Conservation (phyloP, 2,329 filamentous ascomycete genomes). For the Fusarium gaditjirri region DNA sequence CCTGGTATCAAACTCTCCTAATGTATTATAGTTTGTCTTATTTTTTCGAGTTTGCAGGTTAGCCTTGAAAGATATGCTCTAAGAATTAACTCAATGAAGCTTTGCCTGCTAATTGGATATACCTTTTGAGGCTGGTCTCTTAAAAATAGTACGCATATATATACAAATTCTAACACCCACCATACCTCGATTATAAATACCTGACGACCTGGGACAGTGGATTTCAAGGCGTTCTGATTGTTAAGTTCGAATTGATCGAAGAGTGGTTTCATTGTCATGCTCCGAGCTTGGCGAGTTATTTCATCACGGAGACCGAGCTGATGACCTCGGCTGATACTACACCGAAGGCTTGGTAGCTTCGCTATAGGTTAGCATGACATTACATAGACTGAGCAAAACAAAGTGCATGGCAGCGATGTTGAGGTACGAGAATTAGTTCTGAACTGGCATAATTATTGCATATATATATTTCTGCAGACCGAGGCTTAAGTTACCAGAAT, state of each 20-base stretch:
- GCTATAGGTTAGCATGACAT: not conserved
- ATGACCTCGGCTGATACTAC: constrained; percentile 21
- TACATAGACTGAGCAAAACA: not conserved
- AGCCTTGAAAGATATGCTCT: too few relatives aligned
- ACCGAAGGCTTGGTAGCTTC: constrained; percentile 7
- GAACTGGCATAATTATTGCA: too few relatives aligned
- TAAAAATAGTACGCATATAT: not conserved
- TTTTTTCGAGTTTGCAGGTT: too few relatives aligned
- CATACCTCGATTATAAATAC: constrained; percentile 37
- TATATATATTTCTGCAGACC: too few relatives aligned
- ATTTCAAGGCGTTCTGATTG: constrained; percentile 31
- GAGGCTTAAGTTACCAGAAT: too few relatives aligned
- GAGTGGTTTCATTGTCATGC: not conserved
- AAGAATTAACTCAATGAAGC: too few relatives aligned
- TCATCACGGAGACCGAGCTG: constrained; percentile 11
- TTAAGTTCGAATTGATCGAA: not conserved
- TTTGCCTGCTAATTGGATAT: too few relatives aligned
- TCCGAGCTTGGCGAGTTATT: constrained; percentile 1
- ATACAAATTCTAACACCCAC: not conserved
- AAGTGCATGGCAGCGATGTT: too few relatives aligned
- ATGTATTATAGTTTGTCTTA: too few relatives aligned
- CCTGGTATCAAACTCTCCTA: rapidly evolving
- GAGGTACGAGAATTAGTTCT: too few relatives aligned
- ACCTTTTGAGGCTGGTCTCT: too few relatives aligned
- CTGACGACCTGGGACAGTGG: constrained; percentile 30